Percentiles rank a stretch among this genome's conserved stretches.
Conservation (phyloP, 1,139 yeast species). For the Pichia sp. region DNA sequence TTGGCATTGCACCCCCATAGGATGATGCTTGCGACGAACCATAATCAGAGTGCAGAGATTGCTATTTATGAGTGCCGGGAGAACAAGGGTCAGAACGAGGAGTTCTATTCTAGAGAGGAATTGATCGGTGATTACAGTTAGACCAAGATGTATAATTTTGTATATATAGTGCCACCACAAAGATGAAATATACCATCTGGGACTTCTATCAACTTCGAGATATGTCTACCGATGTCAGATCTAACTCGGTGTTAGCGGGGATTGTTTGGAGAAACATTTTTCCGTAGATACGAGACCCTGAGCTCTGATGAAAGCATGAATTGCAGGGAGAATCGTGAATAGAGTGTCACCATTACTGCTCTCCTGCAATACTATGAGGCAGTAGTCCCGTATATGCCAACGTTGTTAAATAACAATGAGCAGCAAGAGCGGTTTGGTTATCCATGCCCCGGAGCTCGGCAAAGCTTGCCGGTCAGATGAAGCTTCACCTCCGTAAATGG, state of each 20-base stretch:
- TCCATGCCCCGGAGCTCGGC: conserved; percentile 6
- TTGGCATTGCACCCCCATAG: conserved; percentile 89
- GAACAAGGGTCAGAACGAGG: conserved; percentile 13
- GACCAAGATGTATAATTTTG: background rate
- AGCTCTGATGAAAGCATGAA: too few relatives aligned
- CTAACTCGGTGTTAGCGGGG: conserved; percentile 10
- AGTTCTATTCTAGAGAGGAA: conserved; percentile 16
- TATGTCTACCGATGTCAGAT: background rate
- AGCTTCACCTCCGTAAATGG: background rate
- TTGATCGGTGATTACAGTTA: conserved; percentile 15
- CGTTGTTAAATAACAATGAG: background rate
- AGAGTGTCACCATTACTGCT: too few relatives aligned
- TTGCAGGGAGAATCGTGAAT: too few relatives aligned
- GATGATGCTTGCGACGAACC: conserved; percentile 86
- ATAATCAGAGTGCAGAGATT: conserved; percentile 73
- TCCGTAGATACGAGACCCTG: background rate
- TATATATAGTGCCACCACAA: background rate
- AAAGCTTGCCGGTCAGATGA: conserved; percentile 2
- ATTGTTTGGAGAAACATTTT: background rate
- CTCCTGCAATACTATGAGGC: too few relatives aligned
- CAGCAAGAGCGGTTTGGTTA: background rate
- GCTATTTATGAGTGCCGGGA: conserved; percentile 57
- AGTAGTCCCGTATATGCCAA: too few relatives aligned
- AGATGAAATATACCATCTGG: too few relatives aligned
- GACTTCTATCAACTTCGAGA: background rate